Evolutionary conservation across 2,329 filamentous ascomycete genomes (phyloP).

Genomic region (Lachnellula hyalina): DNA sequence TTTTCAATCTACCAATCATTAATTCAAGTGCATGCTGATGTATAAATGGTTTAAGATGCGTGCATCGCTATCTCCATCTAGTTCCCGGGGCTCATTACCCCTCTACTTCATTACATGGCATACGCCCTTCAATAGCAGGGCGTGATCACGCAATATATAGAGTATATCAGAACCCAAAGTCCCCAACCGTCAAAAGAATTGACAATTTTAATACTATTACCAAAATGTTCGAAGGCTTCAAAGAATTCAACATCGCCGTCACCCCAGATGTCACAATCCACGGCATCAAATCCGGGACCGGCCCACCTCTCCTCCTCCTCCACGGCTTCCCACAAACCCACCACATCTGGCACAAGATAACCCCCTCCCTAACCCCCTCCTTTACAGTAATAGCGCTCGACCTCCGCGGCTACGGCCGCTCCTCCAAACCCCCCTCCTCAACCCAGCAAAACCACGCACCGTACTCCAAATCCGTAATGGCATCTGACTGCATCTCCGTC

Average conservation of each 20-base stretch:
- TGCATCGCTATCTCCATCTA: background rate
- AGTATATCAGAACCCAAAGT: no score
- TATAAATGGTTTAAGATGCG: no score
- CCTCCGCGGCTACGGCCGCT: slow-evolving; percentile 47
- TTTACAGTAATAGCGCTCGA: slow-evolving; percentile 44
- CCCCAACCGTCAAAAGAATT: background rate
- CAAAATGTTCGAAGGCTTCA: slow-evolving; percentile 38
- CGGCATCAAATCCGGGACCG: slow-evolving; percentile 35
- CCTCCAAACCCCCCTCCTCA: slow-evolving; percentile 38
- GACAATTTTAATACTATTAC: no score
- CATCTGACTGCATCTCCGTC: slow-evolving; percentile 39
- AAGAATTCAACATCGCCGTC: slow-evolving; percentile 35
- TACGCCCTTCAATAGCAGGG: background rate
- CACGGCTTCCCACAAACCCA: slow-evolving; percentile 50
- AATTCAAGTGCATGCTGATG: no score
- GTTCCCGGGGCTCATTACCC: background rate
- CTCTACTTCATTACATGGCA: background rate
- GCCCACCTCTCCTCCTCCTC: slow-evolving; percentile 41
- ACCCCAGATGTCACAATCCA: slow-evolving; percentile 38
- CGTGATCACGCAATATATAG: background rate
- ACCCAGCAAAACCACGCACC: slow-evolving; percentile 7
- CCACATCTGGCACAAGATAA: slow-evolving; percentile 47
- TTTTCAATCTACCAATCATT: no score
- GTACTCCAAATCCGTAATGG: slow-evolving; percentile 47
- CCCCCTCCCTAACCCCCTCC: slow-evolving; percentile 33